Percentiles rank a stretch among this genome's conserved stretches.
These are phyloP conservation scores for Vanrija sp. DNA, from an alignment of 1,284 basidiomycete species.

Conservation along the genomic window DNA sequence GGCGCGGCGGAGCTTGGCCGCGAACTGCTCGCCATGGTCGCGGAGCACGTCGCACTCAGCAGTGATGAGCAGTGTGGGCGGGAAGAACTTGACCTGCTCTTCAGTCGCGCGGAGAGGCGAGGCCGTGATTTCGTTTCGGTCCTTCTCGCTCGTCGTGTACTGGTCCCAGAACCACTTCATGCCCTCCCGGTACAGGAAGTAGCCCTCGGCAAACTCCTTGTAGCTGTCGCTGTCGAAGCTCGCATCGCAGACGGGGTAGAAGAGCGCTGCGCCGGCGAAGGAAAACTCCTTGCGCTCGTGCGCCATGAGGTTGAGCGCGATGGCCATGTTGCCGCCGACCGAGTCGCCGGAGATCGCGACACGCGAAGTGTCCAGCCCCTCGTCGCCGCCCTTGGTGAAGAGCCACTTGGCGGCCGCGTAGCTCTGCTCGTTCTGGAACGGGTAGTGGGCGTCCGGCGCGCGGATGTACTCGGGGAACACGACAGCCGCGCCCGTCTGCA, in stretches of 20 bases:
- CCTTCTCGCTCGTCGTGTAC: slow-evolving; percentile 3
- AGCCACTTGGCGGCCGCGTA: slow-evolving; percentile 15
- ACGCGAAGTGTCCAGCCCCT: slow-evolving; percentile 6
- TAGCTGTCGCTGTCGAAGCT: slow-evolving; percentile 12
- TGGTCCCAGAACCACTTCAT: slow-evolving; percentile 24
- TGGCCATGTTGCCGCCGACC: slow-evolving; percentile 17
- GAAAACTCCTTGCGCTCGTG: slow-evolving; percentile 1
- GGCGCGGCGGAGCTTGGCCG: slow-evolving; percentile 10
- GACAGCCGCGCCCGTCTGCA: slow-evolving; percentile 9
- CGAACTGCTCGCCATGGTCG: slow-evolving; percentile 15
- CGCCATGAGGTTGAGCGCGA: slow-evolving; percentile 9
- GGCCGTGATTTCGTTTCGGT: slow-evolving; percentile 6
- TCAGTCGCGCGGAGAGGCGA: slow-evolving; percentile 6
- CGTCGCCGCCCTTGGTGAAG: slow-evolving; percentile 4
- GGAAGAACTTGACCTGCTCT: slow-evolving; percentile 7
- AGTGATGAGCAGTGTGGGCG: slow-evolving; percentile 15
- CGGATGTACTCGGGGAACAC: slow-evolving; percentile 16
- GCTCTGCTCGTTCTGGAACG: slow-evolving; percentile 11
- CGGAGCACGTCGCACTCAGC: slow-evolving; percentile 17
- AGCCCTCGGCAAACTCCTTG: slow-evolving; percentile 14
- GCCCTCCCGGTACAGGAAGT: slow-evolving; percentile 14
- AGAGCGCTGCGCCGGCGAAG: slow-evolving; percentile 6
- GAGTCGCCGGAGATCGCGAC: slow-evolving; percentile 14
- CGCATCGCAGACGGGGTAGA: slow-evolving; percentile 16
- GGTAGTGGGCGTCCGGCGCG: slow-evolving; percentile 13